A percentile compares a stretch with the other conserved stretches of the same genome.
phyloP scores from a whole-genome alignment of 371 early-diverging fungal species.

The Mortierella sp. region DNA sequence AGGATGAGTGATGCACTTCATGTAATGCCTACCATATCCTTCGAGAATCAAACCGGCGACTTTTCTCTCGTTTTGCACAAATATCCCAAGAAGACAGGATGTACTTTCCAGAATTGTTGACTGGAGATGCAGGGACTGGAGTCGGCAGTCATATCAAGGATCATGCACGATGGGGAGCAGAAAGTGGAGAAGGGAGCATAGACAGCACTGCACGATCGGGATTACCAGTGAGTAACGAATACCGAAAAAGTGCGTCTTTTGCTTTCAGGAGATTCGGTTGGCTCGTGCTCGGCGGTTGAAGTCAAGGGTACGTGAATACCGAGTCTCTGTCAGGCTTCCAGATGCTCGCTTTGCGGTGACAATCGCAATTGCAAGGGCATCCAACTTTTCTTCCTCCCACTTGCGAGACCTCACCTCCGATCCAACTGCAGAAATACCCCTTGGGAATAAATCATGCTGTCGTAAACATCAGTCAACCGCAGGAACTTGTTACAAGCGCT shows the following conservation, averaged over 20 bases:
- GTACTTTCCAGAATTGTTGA: background rate
- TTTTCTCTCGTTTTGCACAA: too few species aligned
- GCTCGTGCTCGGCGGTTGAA: background rate
- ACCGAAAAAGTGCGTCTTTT: background rate
- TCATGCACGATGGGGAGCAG: slow-evolving; percentile 4
- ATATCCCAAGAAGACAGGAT: too few species aligned
- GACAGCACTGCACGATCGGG: background rate
- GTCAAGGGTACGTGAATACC: background rate
- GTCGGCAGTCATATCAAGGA: slow-evolving; percentile 9
- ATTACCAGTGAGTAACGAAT: background rate
- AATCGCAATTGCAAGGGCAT: slow-evolving; percentile 1
- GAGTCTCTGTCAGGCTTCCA: background rate
- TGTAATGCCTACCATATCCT: too few species aligned
- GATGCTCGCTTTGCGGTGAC: slow-evolving; percentile 1
- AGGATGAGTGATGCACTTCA: too few species aligned
- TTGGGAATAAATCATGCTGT: too few species aligned
- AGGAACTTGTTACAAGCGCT: too few species aligned
- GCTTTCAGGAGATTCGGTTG: background rate
- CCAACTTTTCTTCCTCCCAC: background rate
- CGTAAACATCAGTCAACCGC: too few species aligned
- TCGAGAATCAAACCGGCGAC: too few species aligned
- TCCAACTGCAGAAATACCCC: background rate
- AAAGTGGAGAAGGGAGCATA: slow-evolving; percentile 10
- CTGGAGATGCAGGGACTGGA: slow-evolving; percentile 13
- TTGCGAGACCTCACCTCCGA: background rate